Base-by-base conservation (phyloP, 2,329 filamentous ascomycete species). In the Huntiella moniliformis region DNA sequence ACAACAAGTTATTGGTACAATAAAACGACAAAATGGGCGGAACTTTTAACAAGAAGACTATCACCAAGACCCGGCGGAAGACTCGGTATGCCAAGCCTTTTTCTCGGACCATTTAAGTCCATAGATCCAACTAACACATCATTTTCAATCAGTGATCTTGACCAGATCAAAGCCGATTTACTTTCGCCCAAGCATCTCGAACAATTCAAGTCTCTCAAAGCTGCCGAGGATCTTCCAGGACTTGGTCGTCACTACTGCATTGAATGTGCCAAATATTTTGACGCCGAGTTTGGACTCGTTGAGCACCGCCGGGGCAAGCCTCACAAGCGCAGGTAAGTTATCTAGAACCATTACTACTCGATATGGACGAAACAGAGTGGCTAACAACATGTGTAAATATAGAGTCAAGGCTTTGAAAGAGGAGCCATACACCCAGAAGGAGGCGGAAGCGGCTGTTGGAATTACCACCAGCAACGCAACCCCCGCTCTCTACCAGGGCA, bases 181-280 rank as follows among this genome's bases (percentile, higher is more conserved):
- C 67, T 71, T 52, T 82, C 79, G 31, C 73, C 83, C 15, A 82
- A 79, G 59, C 87, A 96, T 58, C 74, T 98, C 32, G 66, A 75
- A 40, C 74, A 83, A 53, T 86, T 79, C 68, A 82, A 86, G 58
- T 72, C 77, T 42, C 74, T 77, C 38, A 92, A 94, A 58, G 75
- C 80, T 4, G 65, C 73, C 16, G 88, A 96, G 58, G 91, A 96
- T 56, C 70, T 95, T 33, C 91, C 91, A 3, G 88, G 78, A 0
- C 68, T 95, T 42, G 91, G 91, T 18, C 71, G 76, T 54, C 79
- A 79, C 60, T 96, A 95, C 63, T 98, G 91, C 61, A 69, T 81
- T 12, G 82, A 94, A 62, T 98, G 91, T 61, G 81, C 91, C 52
- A 96, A 93, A 66, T 96, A 84, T 80, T 96, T 92, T 60, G 88